These are phyloP conservation scores for Tuber microsphaerosporum DNA, from an alignment of 495 filamentous ascomycete genomes.

Conservation along the genomic window DNA sequence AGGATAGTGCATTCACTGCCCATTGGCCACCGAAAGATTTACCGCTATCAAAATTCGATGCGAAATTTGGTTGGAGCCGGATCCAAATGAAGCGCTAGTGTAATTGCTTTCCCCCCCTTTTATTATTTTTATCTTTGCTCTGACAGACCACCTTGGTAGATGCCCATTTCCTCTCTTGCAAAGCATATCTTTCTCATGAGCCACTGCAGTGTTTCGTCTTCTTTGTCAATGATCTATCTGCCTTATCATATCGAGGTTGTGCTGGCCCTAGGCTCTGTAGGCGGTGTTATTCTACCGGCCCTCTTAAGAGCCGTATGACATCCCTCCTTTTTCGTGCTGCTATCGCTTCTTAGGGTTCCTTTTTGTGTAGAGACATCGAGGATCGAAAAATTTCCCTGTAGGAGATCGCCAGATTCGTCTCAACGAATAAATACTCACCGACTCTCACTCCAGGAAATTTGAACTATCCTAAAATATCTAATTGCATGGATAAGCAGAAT, in stretches of 20 bases:
- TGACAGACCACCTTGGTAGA: background rate
- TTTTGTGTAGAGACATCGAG: background rate
- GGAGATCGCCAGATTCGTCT: background rate
- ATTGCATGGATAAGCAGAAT: background rate
- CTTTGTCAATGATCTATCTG: background rate
- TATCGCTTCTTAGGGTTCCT: background rate
- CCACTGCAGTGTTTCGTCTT: background rate
- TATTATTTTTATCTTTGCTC: background rate
- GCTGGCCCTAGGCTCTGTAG: background rate
- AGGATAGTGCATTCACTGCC: background rate
- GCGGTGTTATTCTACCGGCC: background rate
- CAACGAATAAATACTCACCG: background rate
- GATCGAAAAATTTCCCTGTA: background rate
- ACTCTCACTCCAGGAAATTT: background rate
- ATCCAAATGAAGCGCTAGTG: background rate
- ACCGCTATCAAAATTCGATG: background rate
- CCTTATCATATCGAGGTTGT: background rate
- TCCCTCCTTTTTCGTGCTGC: background rate
- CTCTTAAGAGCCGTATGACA: background rate
- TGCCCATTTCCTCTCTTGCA: background rate
- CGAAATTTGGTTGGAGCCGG: background rate
- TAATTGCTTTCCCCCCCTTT: background rate
- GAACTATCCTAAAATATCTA: background rate
- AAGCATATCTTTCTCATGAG: background rate
- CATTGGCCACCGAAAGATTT: background rate